Conservation (phyloP, 768 basidiomycete genomes). For the Phlegmacium glaucopus region DNA sequence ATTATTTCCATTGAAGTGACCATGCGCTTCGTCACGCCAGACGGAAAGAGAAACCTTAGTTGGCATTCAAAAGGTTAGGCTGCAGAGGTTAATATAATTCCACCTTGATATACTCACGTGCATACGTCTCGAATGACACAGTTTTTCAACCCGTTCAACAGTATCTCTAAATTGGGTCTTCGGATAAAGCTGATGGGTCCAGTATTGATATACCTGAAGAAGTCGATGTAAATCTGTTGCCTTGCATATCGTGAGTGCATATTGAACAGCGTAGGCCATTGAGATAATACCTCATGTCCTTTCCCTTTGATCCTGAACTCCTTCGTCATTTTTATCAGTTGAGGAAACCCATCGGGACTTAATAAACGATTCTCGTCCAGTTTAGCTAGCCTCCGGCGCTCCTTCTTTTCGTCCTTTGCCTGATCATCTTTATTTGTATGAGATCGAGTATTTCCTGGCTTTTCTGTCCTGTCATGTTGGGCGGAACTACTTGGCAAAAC, state of each 20-base stretch:
- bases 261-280: not conserved
- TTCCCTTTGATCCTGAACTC: conserved; percentile 82
- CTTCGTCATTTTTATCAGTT: conserved; percentile 73
- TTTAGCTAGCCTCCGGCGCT: conserved; percentile 49
- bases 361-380: conserved; percentile 78
- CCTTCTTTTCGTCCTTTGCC: conserved; percentile 36
- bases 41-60: conserved; percentile 64
- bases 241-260: conserved; percentile 35
- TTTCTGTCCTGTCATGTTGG: conserved; percentile 29
- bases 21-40: conserved; percentile 69
- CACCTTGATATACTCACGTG: conserved; percentile 48
- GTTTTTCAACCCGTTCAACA: conserved; percentile 78
- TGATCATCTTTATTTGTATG: conserved; percentile 19
- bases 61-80: conserved; percentile 2
- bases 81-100: not conserved
- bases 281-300: conserved; percentile 73
- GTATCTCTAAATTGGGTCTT: conserved; percentile 87
- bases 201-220: conserved; percentile 86
- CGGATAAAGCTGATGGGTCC: conserved; percentile 93
- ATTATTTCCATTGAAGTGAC: conserved; percentile 19
- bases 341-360: conserved; percentile 73
- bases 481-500: conserved; percentile 50
- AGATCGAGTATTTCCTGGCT: conserved; percentile 7
- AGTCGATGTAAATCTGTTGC: conserved; percentile 77
- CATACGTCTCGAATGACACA: conserved; percentile 85